Percentiles rank a stretch among this genome's conserved stretches.
Conservation (phyloP, 768 basidiomycete species). For the Boletales sp. region DNA sequence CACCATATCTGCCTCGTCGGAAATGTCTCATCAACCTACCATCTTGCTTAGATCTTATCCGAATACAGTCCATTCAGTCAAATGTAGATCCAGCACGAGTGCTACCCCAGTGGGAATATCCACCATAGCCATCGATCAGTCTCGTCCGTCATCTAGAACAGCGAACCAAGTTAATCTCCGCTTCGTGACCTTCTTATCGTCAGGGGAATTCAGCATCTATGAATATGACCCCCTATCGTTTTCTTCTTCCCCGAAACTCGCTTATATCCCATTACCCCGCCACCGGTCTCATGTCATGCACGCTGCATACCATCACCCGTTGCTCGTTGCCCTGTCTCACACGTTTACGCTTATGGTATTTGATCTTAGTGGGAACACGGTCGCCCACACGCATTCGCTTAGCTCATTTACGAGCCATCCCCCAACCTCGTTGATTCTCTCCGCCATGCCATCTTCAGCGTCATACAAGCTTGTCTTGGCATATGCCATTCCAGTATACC, state of each 20-base stretch:
- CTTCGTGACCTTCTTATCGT: conserved; percentile 60
- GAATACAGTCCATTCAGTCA: conserved; percentile 36
- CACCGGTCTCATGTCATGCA: conserved; percentile 51
- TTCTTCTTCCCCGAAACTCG: conserved; percentile 39
- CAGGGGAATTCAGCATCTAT: conserved; percentile 65
- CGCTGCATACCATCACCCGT: conserved; percentile 74
- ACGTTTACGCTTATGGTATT: conserved; percentile 70
- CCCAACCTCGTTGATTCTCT: conserved; percentile 77
- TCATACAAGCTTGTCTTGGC: conserved; percentile 73
- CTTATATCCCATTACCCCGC: conserved; percentile 44
- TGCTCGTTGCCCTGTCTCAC: conserved; percentile 68
- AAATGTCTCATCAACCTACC: conserved; percentile 17
- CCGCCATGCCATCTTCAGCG: conserved; percentile 47
- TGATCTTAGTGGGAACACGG: conserved; percentile 52
- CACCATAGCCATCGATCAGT: conserved; percentile 72
- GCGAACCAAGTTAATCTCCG: conserved; percentile 31
- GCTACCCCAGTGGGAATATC: conserved; percentile 46
- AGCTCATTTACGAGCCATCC: conserved; percentile 77
- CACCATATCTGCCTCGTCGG: conserved; percentile 55
- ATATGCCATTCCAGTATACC: conserved; percentile 76
- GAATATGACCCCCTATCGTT: conserved; percentile 44
- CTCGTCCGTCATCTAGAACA: conserved; percentile 43
- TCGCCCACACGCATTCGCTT: conserved; percentile 61
- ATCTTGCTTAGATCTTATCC: conserved; percentile 22
- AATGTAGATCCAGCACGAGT: conserved; percentile 38